A percentile compares a stretch with the other conserved stretches of the same genome.
Evolutionary conservation across 148 eudicot species (phyloP).

Genomic region (Diospyros lotus): DNA sequence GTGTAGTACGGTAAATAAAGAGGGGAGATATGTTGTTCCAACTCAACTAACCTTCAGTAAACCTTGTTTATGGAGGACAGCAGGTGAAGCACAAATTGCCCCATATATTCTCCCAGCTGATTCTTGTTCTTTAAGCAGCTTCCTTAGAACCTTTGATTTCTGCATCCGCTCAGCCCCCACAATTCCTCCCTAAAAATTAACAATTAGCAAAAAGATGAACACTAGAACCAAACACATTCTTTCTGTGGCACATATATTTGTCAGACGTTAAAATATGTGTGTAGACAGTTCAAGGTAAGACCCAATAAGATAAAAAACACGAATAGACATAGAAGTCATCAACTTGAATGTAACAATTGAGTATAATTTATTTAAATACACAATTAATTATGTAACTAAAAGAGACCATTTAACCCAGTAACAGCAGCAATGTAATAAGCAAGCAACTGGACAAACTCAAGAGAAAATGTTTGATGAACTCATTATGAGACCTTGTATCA

Average conservation of each 20-base stretch:
- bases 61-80: conserved; percentile 65
- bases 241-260: not conserved
- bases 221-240: not conserved
- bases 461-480: no score
- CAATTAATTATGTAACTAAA: not conserved
- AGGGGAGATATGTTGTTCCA: not conserved
- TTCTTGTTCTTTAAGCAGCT: conserved; percentile 79
- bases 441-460: not conserved
- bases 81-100: conserved; percentile 58
- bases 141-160: conserved; percentile 70
- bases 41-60: conserved; percentile 55
- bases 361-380: not conserved
- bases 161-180: conserved; percentile 53
- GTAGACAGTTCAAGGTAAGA: not conserved
- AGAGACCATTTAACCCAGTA: not conserved
- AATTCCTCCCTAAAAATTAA: conserved; percentile 52
- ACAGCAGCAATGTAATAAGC: not conserved
- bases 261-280: not conserved
- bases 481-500: no score
- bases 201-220: conserved; percentile 5
- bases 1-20: not conserved
- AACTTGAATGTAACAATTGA: not conserved
- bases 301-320: not conserved
- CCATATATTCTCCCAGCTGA: conserved; percentile 63
- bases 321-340: not conserved